phyloP scores from a whole-genome alignment of 352 stramenopile species.

The Phytophthora constricta region DNA sequence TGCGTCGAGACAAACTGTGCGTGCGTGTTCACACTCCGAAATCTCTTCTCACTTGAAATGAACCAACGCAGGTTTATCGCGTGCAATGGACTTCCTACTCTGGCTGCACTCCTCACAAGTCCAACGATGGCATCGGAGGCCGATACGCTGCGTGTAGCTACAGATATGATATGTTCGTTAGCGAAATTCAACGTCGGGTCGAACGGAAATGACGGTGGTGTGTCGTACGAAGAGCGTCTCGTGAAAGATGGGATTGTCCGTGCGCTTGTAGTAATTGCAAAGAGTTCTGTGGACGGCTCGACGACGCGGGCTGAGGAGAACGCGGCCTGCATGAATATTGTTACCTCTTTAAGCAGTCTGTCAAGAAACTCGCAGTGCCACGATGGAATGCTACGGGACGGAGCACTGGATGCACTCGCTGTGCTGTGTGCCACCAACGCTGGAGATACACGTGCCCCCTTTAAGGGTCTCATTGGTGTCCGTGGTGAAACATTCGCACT shows the following conservation, averaged over 20 bases:
- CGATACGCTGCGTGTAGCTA: constrained; percentile 55
- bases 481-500: constrained; percentile 74
- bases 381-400: constrained; percentile 79
- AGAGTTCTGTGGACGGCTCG: constrained; percentile 39
- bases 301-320: constrained; percentile 39
- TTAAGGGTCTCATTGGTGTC: constrained; percentile 63
- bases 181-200: constrained; percentile 50
- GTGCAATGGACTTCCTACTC: constrained; percentile 65
- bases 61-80: constrained; percentile 76
- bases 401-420: constrained; percentile 63
- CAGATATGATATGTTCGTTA: constrained; percentile 73
- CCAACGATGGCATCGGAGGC: constrained; percentile 54
- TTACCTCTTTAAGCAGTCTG: constrained; percentile 71
- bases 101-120: constrained; percentile 62
- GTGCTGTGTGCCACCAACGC: constrained; percentile 54
- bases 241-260: constrained; percentile 78
- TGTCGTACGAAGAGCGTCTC: constrained; percentile 64
- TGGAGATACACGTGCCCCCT: constrained; percentile 50
- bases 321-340: constrained; percentile 61
- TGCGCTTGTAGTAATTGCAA: constrained; percentile 66
- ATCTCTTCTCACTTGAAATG: constrained; percentile 61
- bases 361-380: constrained; percentile 67
- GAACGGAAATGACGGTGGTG: constrained; percentile 6
- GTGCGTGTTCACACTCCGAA: constrained; percentile 77
- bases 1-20: constrained; percentile 63